Conservation (phyloP, 306 rosid species). For the Trifolium subterraneum region DNA sequence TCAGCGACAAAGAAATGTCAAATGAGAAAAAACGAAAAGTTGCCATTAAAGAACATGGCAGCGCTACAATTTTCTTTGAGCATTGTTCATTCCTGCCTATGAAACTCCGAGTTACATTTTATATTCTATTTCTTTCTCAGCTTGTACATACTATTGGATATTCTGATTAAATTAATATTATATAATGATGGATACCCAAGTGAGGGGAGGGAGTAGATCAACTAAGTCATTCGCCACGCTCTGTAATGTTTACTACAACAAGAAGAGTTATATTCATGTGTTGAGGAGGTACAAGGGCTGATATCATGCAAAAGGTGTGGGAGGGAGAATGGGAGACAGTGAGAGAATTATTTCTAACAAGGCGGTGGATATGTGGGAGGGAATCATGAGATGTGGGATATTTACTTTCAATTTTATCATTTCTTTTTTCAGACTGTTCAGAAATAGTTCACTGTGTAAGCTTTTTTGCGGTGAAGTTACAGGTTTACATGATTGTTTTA, state of each 20-base stretch:
- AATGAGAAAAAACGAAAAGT: not conserved
- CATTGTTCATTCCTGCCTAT: constrained; percentile 28
- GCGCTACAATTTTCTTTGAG: constrained; percentile 18
- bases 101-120: constrained; percentile 25
- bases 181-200: not conserved
- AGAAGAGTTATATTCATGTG: constrained; percentile 1
- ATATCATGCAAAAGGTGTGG: constrained; percentile 7
- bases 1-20: constrained; percentile 12
- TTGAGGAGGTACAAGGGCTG: constrained; percentile 2
- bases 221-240: not conserved
- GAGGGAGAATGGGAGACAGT: not conserved
- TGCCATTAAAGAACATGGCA: constrained; percentile 5
- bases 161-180: constrained; percentile 30
- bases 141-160: constrained; percentile 2
- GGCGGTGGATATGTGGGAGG: not conserved
- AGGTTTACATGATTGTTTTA: constrained; percentile 15
- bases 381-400: constrained; percentile 6
- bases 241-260: not conserved
- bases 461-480: not conserved
- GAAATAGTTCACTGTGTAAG: constrained; percentile 4
- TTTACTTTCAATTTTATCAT: constrained; percentile 11
- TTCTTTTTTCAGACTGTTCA: not conserved
- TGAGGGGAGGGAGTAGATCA: not conserved
- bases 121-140: constrained; percentile 19
- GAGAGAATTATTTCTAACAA: not conserved